Conservation (phyloP, 2,329 filamentous ascomycete genomes). For the Diaporthe sp. region DNA sequence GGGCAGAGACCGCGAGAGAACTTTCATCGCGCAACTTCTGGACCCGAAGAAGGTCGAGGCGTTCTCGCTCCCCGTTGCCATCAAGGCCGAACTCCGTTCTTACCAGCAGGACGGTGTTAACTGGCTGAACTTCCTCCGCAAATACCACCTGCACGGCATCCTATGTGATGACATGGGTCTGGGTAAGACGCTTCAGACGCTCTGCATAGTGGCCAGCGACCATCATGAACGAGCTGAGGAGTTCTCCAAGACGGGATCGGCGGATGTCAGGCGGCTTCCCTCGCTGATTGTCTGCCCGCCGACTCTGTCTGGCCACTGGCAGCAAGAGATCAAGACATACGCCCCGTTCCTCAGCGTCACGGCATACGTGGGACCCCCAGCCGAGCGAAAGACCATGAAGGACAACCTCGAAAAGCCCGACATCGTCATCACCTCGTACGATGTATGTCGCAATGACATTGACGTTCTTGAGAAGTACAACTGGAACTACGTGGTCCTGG, state of each 20-base stretch:
- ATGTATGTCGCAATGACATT: conserved; percentile 96
- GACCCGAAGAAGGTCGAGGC: conserved; percentile 97
- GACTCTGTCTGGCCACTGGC: conserved; percentile 97
- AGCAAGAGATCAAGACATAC: conserved; percentile 96
- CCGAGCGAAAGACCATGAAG: conserved; percentile 80
- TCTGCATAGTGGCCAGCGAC: conserved; percentile 98
- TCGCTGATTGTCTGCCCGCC: conserved; percentile 97
- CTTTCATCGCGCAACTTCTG: conserved; percentile 95
- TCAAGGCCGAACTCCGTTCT: conserved; percentile 95
- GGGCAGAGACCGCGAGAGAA: conserved; percentile 92
- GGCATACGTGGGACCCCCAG: conserved; percentile 90
- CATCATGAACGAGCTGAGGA: conserved; percentile 95
- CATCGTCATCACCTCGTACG: conserved; percentile 96
- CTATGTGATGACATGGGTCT: conserved; percentile 99
- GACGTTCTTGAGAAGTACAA: conserved; percentile 84
- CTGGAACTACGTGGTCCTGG: conserved; percentile 98
- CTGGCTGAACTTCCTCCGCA: conserved; percentile 98
- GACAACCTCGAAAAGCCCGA: conserved; percentile 81
- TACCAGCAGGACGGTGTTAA: conserved; percentile 99
- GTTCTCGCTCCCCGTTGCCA: conserved; percentile 93
- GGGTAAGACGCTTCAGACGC: conserved; percentile 95
- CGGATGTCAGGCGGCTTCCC: conserved; percentile 83
- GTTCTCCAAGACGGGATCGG: conserved; percentile 83
- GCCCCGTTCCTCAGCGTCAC: conserved; percentile 92
- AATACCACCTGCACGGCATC: conserved; percentile 97